Evolutionary conservation across 305 asterid genomes (phyloP), one percentile per base, ranked within the genome.

Genomic region (Plantago coronopus): DNA sequence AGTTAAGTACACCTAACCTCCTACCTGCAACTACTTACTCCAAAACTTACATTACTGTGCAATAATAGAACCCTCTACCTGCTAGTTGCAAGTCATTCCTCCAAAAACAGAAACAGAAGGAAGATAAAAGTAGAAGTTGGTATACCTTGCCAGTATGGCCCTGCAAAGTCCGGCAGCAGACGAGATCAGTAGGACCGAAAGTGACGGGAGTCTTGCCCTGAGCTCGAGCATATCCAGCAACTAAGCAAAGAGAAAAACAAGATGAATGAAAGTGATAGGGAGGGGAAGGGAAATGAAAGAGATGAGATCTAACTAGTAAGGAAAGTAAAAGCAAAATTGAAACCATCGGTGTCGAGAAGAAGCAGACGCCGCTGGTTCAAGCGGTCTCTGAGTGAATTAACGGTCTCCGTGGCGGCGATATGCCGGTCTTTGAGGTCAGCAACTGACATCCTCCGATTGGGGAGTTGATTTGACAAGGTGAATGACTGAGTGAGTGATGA

Each of bases 81-180:
- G n/a, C n/a, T n/a, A n/a, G n/a, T n/a, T n/a, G n/a, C n/a, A n/a
- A n/a, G n/a, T n/a, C n/a, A n/a, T n/a, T n/a, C n/a, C n/a, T n/a
- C n/a, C n/a, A n/a, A n/a, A n/a, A n/a, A n/a, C n/a, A n/a, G n/a
- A n/a, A n/a, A n/a, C n/a, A n/a, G n/a, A n/a, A n/a, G n/a, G n/a
- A n/a, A n/a, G n/a, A n/a, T n/a, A n/a, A n/a, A n/a, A n/a, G n/a
- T n/a, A n/a, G n/a, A n/a, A n/a, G n/a, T n/a, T n/a, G n/a, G n/a
- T n/a, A n/a, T 21, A 81, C 99, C 97, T 85, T 93, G 56, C 99
- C 97, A n/a, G 96, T 82, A 73, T 93, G 99, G 37, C 97, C 99
- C 72, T 89, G 99, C 70, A 93, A 73, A 64, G 91, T 93, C 83
- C 99, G 78, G 74, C 96, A 89, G 74, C 96, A 93, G 63, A 93